Evolutionary conservation across 495 filamentous ascomycete genomes (phyloP), one percentile per base, ranked within the genome.

Genomic region (Aspergillus nanangensis): DNA sequence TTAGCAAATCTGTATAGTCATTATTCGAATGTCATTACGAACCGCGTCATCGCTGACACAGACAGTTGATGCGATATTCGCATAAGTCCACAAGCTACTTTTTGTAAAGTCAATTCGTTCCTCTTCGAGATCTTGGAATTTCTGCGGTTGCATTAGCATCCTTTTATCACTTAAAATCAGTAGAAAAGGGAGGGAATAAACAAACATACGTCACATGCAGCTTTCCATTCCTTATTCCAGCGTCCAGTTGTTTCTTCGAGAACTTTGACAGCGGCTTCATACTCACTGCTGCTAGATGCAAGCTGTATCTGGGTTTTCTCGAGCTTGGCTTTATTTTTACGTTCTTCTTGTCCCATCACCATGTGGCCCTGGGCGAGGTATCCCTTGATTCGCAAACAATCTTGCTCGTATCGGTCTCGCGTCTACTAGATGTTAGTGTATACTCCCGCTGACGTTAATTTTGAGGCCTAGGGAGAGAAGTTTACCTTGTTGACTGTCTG

Each of bases 331-430:
- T 99, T 99, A 65, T 99, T 99, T 70, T 96, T 97, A 29, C 92
- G 78, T 66, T 99, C 94, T 54, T 99, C 94, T 48, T 99, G 94
- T 9, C 94, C 94, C 94, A 97, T 97, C 31, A 99, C 94, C 94
- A 99, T 99, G 59, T 99, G 94, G 14, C 93, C 94, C 65, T 99
- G 94, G 8, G 94, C 94, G 14, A 97, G 79, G 56, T 97, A 99
- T 15, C 94, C 93, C 60, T 99, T 99, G 56, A 99, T 97, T 59
- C 93, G 92, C 14, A 99, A 74, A 57, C 90, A 96, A 45, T 99
- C 94, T 63, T 97, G 91, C 63, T 99, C 94, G 54, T 90, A 99
- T 21, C 83, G 80, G 70, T 99, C 94, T 20, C 93, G 79, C 19
- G 90, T 85, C 88, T 92, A 51, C 9, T 9, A 25, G 17, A n/a